phyloP scores from a whole-genome alignment of 306 rosid species.

The Mucuna pruriens region DNA sequence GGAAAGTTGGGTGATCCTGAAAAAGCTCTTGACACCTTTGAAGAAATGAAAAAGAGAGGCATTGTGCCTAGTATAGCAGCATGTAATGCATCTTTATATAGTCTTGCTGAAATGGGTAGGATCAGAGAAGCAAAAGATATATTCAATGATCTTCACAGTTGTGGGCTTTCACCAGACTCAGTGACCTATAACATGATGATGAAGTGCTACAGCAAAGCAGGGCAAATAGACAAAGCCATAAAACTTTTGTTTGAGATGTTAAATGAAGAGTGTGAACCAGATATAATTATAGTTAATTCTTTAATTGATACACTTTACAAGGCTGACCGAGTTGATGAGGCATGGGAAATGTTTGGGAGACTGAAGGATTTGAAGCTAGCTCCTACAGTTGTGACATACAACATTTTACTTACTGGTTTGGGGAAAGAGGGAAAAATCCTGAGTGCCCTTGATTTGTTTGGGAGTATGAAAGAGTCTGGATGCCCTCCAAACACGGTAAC shows the following conservation, averaged over 20 bases:
- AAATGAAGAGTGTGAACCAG: constrained; percentile 78
- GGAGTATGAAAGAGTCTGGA: constrained; percentile 71
- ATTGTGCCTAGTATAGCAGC: constrained; percentile 85
- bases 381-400: constrained; percentile 93
- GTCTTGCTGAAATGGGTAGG: constrained; percentile 81
- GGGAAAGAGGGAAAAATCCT: constrained; percentile 80
- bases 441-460: constrained; percentile 67
- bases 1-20: constrained; percentile 86
- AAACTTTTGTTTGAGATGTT: constrained; percentile 75
- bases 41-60: constrained; percentile 79
- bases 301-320: constrained; percentile 90
- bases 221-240: constrained; percentile 77
- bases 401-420: constrained; percentile 81
- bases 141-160: constrained; percentile 66
- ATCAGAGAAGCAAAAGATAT: constrained; percentile 74
- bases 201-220: constrained; percentile 90
- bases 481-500: constrained; percentile 85
- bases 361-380: constrained; percentile 82
- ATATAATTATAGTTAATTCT: constrained; percentile 76
- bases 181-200: constrained; percentile 92
- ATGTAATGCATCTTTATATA: constrained; percentile 81
- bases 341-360: constrained; percentile 85
- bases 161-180: constrained; percentile 87
- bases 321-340: constrained; percentile 79
- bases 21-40: constrained; percentile 78